These are phyloP conservation scores for Urochloa ruziziensis DNA, from an alignment of 176 grass and related monocot genomes.

Conservation along the genomic window DNA sequence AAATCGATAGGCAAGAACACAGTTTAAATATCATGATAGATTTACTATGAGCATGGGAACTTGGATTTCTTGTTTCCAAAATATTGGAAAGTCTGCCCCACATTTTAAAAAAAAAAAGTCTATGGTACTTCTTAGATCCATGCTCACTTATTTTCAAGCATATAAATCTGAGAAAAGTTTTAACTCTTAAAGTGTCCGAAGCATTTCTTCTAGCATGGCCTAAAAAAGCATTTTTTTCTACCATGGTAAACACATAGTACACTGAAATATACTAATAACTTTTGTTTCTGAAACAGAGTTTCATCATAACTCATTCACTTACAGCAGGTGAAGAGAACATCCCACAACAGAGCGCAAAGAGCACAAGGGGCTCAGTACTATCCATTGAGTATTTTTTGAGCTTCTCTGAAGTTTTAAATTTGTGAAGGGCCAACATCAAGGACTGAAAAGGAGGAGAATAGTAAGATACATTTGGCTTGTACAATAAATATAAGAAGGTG, in stretches of 20 bases:
- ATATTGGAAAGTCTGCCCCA: background rate
- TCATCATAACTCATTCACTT: background rate
- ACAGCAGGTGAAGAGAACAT: slow-evolving; percentile 98
- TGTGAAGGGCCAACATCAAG: slow-evolving; percentile 82
- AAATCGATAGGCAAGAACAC: background rate
- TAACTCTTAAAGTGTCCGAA: background rate
- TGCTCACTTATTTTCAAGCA: background rate
- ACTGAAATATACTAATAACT: background rate
- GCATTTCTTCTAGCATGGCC: background rate
- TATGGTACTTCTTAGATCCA: background rate
- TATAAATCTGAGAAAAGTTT: no score
- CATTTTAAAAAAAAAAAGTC: no score
- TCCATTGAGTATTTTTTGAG: slow-evolving; percentile 65
- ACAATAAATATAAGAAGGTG: background rate
- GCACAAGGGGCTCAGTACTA: slow-evolving; percentile 52
- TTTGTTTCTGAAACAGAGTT: background rate
- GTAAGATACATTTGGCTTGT: slow-evolving; percentile 15
- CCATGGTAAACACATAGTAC: background rate
- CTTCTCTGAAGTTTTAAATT: slow-evolving; percentile 80
- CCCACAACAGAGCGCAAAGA: slow-evolving; percentile 89
- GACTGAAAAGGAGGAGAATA: slow-evolving; percentile 55
- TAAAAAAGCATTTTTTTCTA: background rate
- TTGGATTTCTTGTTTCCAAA: background rate
- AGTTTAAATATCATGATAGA: background rate
- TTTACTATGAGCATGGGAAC: background rate